Evolutionary conservation across 1,139 yeast species (phyloP), one percentile per base, ranked within the genome.

Genomic region (Pichia sp.): DNA sequence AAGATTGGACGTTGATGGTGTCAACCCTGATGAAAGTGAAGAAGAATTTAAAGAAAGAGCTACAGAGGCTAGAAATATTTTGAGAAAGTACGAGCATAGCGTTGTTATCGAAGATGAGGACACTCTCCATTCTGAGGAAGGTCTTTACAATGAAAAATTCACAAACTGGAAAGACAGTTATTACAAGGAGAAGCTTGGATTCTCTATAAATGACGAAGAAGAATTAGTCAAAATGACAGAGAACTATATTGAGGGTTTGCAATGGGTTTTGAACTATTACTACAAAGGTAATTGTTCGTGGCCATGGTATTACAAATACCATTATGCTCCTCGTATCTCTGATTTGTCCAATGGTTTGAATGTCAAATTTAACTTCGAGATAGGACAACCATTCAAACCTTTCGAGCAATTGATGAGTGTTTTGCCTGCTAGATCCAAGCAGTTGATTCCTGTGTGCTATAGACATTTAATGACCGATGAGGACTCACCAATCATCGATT

Each of bases 401-500:
- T 91, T 86, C 60, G 94, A 91, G 57, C 99, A 93, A 63, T 72
- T 93, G 51, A 91, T 93, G 99, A 94, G 96, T 12, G 98, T 93
- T 20, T 67, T 93, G 47, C 99, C 99, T 1, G 95, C 91, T 18
- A 77, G 96, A 64, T 87, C 97, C 6, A 76, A 74, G 42, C 69
- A 71, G 36, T 71, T 91, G 47, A 77, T 93, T 59, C 98, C 99
- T 3, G 58, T 69, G 7, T 75, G 75, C 24, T 83, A 82, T 55
- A 73, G 95, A 58, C 72, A 78, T 6, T 66, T 93, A 44, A 88
- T 91, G 96, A 77, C 80, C n/a, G 96, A 88, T 40, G 80, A 78
- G 32, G 69, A 69, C 35, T 88, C 97, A 3, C 95, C 96, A 20
- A 87, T 93, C 47, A 72, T 71, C 40, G 96, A 86, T 48, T 88